phyloP scores from a whole-genome alignment of 768 basidiomycete genomes.

The Termitomyces sp. region DNA sequence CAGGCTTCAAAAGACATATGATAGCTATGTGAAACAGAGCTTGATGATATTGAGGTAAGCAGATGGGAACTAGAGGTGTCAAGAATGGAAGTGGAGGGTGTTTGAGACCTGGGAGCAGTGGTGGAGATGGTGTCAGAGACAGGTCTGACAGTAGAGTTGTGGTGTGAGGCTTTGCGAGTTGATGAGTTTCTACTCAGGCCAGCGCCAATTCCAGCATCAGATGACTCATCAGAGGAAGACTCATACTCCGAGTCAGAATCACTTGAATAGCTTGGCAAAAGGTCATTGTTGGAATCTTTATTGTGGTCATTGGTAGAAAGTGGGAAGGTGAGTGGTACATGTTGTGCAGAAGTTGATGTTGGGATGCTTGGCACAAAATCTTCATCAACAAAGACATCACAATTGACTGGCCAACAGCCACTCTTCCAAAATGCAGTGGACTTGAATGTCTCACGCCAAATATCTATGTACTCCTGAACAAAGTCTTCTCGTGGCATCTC shows the following conservation, averaged over 20 bases:
- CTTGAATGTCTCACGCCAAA: background rate
- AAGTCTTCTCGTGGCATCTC: background rate
- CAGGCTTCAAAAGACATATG: background rate
- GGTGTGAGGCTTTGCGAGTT: too few species aligned
- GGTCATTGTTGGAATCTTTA: too few species aligned
- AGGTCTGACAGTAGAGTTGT: too few species aligned
- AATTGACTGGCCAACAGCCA: background rate
- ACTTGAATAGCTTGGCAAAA: background rate
- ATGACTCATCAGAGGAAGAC: background rate
- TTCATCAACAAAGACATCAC: background rate
- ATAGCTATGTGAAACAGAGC: too few species aligned
- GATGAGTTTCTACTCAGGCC: too few species aligned
- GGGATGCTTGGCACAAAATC: background rate
- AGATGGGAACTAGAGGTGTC: too few species aligned
- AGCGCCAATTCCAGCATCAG: too few species aligned
- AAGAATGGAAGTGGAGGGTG: too few species aligned
- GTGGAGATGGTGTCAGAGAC: too few species aligned
- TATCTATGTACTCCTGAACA: background rate
- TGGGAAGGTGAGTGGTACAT: background rate
- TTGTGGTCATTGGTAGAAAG: background rate
- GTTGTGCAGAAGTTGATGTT: background rate
- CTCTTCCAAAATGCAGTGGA: background rate
- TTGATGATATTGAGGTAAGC: background rate
- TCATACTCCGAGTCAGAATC: background rate
- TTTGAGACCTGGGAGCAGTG: too few species aligned